Evolutionary conservation across 2,329 filamentous ascomycete species (phyloP).

Genomic region (Cryphonectria carpinicola): DNA sequence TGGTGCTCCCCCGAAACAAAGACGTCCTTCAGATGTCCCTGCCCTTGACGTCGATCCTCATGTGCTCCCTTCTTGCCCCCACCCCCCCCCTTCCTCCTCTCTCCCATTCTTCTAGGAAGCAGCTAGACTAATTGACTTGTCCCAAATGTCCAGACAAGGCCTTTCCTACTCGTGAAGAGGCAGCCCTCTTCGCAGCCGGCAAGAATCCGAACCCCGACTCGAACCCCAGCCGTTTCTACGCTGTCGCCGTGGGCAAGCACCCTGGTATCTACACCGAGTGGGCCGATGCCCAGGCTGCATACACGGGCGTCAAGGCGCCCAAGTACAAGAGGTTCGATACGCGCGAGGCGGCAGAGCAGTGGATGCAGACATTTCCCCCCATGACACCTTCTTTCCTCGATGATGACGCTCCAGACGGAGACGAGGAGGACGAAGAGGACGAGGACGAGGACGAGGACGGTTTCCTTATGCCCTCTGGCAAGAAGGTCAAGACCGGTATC

Average conservation of each 20-base stretch:
- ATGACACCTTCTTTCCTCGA: conserved; percentile 36
- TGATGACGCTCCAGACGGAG: conserved; percentile 29
- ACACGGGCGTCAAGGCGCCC: conserved; percentile 71
- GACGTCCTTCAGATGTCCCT: conserved; percentile 16
- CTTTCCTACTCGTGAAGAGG: conserved; percentile 73
- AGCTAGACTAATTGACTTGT: conserved; percentile 2
- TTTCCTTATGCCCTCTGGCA: conserved; percentile 37
- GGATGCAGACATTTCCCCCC: conserved; percentile 61
- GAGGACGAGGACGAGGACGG: conserved; percentile 36
- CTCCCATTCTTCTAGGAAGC: neutral
- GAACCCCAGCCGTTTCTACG: conserved; percentile 58
- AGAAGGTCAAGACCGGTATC: conserved; percentile 37
- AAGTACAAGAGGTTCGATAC: conserved; percentile 73
- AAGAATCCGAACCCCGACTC: conserved; percentile 48
- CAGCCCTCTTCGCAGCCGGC: conserved; percentile 75
- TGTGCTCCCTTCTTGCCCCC: neutral
- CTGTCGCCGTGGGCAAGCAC: conserved; percentile 60
- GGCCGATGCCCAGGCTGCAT: conserved; percentile 72
- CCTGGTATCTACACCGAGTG: conserved; percentile 68
- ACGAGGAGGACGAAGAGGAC: conserved; percentile 34
- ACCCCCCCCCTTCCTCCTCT: neutral
- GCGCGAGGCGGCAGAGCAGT: conserved; percentile 75
- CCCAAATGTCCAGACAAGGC: conserved; percentile 69
- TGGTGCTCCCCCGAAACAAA: conserved; percentile 14
- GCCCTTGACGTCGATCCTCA: neutral